phyloP scores from a whole-genome alignment of 805 yeast genomes.

The Saccharomyces kudriavzevii region DNA sequence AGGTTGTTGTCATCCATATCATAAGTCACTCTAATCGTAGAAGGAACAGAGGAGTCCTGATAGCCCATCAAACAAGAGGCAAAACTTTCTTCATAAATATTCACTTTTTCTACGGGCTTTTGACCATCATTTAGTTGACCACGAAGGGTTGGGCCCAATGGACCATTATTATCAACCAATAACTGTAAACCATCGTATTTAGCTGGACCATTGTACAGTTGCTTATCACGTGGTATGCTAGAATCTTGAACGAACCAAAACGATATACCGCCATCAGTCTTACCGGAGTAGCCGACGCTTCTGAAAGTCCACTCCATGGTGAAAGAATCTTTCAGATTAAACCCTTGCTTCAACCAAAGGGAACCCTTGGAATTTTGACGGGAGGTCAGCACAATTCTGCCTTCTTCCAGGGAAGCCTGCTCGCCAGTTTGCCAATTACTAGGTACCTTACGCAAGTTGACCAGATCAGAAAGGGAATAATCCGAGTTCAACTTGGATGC shows the following conservation, averaged over 20 bases:
- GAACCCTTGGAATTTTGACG: constrained; percentile 35
- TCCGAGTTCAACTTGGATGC: background rate
- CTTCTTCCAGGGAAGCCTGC: constrained; percentile 38
- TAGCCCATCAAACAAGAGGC: constrained; percentile 53
- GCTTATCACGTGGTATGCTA: constrained; percentile 24
- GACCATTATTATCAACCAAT: constrained; percentile 44
- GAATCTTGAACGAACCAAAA: constrained; percentile 42
- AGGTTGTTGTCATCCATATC: constrained; percentile 34
- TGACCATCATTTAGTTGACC: constrained; percentile 56
- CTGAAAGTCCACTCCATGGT: constrained; percentile 58
- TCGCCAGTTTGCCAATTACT: constrained; percentile 36
- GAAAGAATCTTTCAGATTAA: constrained; percentile 35
- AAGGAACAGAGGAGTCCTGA: constrained; percentile 64
- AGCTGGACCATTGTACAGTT: constrained; percentile 47
- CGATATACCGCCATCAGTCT: constrained; percentile 49
- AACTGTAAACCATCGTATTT: constrained; percentile 58
- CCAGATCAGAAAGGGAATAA: constrained; percentile 34
- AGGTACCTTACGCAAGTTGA: constrained; percentile 20
- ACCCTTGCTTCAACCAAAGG: constrained; percentile 36
- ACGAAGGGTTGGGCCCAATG: constrained; percentile 44
- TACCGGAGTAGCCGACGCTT: constrained; percentile 45
- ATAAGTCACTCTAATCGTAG: constrained; percentile 58
- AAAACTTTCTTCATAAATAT: constrained; percentile 32
- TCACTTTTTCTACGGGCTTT: constrained; percentile 20
- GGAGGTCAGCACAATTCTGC: constrained; percentile 48